Conservation (phyloP, 2,329 filamentous ascomycete genomes). For the Cryphonectria naterciae region DNA sequence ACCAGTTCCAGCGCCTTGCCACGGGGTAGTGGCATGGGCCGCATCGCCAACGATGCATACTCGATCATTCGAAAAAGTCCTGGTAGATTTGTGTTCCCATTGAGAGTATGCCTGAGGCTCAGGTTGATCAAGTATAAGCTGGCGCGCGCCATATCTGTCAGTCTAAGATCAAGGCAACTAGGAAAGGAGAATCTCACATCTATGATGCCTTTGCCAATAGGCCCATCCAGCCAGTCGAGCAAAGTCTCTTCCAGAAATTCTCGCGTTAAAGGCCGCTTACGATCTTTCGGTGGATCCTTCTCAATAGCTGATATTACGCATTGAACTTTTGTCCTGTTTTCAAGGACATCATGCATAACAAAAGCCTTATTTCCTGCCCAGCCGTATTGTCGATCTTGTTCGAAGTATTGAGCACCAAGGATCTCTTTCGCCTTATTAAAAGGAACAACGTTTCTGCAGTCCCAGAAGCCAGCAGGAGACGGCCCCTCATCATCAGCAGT, state of each 20-base stretch:
- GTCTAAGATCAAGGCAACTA: no score
- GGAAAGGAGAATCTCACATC: no score
- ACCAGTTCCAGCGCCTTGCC: conserved; percentile 30
- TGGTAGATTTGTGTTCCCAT: conserved; percentile 30
- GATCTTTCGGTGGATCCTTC: conserved; percentile 22
- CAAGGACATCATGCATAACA: conserved; percentile 31
- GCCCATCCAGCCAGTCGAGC: no score
- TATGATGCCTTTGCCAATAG: no score
- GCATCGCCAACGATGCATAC: conserved; percentile 22
- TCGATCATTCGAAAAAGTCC: conserved; percentile 20
- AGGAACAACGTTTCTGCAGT: no score
- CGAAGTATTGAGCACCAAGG: no score
- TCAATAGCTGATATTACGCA: conserved; percentile 29
- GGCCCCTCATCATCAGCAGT: no score
- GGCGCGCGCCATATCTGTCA: no score
- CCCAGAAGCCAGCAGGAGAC: no score
- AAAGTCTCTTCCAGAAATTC: no score
- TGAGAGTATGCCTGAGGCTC: conserved; percentile 27
- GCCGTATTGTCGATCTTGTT: neutral
- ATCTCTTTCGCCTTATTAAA: no score
- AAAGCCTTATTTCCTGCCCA: conserved; percentile 30
- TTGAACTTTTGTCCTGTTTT: conserved; percentile 30
- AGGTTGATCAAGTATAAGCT: conserved; percentile 24
- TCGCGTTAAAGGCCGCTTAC: conserved; percentile 15
- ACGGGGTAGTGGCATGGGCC: conserved; percentile 28